phyloP scores from a whole-genome alignment of 2,329 filamentous ascomycete genomes.

The Fusarium albidum region DNA sequence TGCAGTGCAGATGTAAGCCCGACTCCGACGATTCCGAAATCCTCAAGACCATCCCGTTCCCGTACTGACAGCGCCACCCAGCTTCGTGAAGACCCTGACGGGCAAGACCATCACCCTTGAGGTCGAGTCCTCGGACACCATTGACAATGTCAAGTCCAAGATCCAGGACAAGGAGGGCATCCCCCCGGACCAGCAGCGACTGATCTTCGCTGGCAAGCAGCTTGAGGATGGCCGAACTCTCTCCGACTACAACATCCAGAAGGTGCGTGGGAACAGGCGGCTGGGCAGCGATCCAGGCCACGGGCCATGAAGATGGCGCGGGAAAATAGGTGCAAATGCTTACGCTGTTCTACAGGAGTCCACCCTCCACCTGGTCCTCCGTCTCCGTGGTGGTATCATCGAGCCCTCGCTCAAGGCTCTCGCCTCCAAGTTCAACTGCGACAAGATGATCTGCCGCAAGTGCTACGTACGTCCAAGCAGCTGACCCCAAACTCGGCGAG shows the following conservation, averaged over 20 bases:
- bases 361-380: conserved; percentile 97
- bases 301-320: background rate
- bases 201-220: conserved; percentile 99
- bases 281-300: conserved; percentile 5
- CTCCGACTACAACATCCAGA: conserved; percentile 99
- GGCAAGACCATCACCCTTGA: conserved; percentile 99
- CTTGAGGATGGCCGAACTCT: conserved; percentile 97
- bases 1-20: conserved; percentile 88
- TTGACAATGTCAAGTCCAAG: conserved; percentile 99
- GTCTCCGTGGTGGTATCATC: conserved; percentile 98
- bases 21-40: conserved; percentile 37
- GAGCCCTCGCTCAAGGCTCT: conserved; percentile 99
- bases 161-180: conserved; percentile 99
- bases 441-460: conserved; percentile 99
- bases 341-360: conserved; percentile 74
- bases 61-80: conserved; percentile 53
- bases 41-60: conserved; percentile 19
- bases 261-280: conserved; percentile 66
- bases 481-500: background rate
- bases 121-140: conserved; percentile 98
- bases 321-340: conserved; percentile 36
- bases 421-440: conserved; percentile 99
- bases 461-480: conserved; percentile 83
- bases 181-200: conserved; percentile 95
- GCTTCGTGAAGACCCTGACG: conserved; percentile 99